Percentiles rank a stretch among this genome's conserved stretches.
Evolutionary conservation across 2,329 filamentous ascomycete species (phyloP).

Genomic region (Fusarium sp.): DNA sequence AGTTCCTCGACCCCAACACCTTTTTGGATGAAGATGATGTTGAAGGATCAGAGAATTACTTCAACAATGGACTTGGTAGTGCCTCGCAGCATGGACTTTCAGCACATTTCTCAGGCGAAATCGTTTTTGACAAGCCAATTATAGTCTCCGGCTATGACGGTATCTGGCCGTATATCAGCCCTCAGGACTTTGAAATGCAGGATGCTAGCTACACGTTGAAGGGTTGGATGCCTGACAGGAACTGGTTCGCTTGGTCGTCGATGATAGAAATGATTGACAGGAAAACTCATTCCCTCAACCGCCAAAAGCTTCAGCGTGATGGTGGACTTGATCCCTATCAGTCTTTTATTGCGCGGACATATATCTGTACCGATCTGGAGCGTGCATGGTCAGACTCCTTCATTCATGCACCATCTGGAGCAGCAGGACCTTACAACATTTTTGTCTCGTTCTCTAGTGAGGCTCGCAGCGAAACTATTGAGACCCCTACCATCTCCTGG

Average conservation of each 20-base stretch:
- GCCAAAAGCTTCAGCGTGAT: constrained; percentile 23
- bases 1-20: constrained; percentile 59
- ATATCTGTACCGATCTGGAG: constrained; percentile 62
- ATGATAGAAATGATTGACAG: constrained; percentile 49
- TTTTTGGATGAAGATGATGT: constrained; percentile 51
- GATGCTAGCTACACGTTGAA: constrained; percentile 57
- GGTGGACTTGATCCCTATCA: constrained; percentile 26
- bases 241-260: constrained; percentile 53
- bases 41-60: constrained; percentile 13
- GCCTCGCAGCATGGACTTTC: constrained; percentile 20
- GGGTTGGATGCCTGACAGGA: constrained; percentile 59
- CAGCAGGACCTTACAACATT: constrained; percentile 51
- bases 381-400: constrained; percentile 52
- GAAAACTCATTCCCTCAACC: constrained; percentile 32
- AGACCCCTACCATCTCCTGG: constrained; percentile 42
- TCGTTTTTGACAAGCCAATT: constrained; percentile 41
- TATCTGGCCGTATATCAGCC: constrained; percentile 50
- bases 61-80: constrained; percentile 9
- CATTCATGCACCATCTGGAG: constrained; percentile 34
- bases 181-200: constrained; percentile 53
- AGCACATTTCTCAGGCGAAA: constrained; percentile 3
- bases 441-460: constrained; percentile 48
- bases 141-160: constrained; percentile 45
- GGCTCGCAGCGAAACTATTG: constrained; percentile 1
- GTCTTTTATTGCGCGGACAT: constrained; percentile 49